These are phyloP conservation scores for Aspergillus pseudotamarii DNA, from an alignment of 2,329 filamentous ascomycete species.

Conservation along the genomic window DNA sequence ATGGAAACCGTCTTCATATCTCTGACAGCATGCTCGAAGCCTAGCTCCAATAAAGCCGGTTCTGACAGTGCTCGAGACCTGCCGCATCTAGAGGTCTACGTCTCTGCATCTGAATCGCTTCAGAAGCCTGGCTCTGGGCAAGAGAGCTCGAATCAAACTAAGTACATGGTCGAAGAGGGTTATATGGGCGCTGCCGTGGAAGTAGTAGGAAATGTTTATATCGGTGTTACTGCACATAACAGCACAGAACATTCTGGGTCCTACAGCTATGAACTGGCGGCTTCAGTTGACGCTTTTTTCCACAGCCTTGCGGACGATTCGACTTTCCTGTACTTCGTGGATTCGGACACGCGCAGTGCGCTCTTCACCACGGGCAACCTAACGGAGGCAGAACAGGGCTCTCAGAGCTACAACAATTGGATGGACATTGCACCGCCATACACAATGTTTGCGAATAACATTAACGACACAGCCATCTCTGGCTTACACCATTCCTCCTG, in stretches of 20 bases:
- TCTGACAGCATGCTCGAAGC: constrained; percentile 83
- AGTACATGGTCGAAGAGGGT: constrained; percentile 64
- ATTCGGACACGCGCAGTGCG: constrained; percentile 78
- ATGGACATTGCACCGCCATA: constrained; percentile 67
- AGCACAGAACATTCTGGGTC: constrained; percentile 63
- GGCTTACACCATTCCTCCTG: constrained; percentile 83
- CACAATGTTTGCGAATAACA: constrained; percentile 73
- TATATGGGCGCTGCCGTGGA: constrained; percentile 68
- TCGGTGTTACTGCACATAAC: constrained; percentile 73
- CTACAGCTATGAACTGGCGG: constrained; percentile 82
- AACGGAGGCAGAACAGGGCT: constrained; percentile 54
- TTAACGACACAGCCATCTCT: constrained; percentile 59
- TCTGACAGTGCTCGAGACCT: constrained; percentile 48
- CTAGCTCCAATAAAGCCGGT: constrained; percentile 56
- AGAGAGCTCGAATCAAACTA: constrained; percentile 45
- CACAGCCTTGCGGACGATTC: constrained; percentile 59
- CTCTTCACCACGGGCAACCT: constrained; percentile 75
- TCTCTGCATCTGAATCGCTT: constrained; percentile 69
- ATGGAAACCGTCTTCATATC: constrained; percentile 72
- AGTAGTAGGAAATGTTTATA: constrained; percentile 69
- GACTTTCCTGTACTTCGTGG: constrained; percentile 73
- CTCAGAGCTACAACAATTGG: constrained; percentile 56
- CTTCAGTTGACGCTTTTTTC: constrained; percentile 77
- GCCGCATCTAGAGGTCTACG: constrained; percentile 76
- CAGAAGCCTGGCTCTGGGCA: constrained; percentile 66